Percentiles rank a stretch among this genome's conserved stretches.
phyloP scores from a whole-genome alignment of 139 green algal species.

The Auxenochlorella protothecoides region DNA sequence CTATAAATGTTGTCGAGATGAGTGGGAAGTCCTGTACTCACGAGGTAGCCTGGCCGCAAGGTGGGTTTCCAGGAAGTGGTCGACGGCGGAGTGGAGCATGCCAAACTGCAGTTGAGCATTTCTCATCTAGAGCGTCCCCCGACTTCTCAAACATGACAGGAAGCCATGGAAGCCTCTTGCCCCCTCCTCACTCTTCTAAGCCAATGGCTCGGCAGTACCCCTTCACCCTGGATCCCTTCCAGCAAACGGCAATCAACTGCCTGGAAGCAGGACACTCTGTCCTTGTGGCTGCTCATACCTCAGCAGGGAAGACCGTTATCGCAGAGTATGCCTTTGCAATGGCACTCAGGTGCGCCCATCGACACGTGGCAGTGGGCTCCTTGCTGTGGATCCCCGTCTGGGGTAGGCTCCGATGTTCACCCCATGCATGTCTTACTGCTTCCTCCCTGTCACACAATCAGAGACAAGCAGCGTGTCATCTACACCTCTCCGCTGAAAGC shows the following conservation, averaged over 20 bases:
- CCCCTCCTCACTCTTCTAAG: no score
- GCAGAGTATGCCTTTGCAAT: conserved; percentile 79
- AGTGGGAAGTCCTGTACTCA: conserved; percentile 9
- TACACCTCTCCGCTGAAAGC: conserved; percentile 86
- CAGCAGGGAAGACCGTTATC: conserved; percentile 71
- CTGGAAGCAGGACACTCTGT: conserved; percentile 60
- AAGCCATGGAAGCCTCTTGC: no score
- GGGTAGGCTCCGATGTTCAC: no score
- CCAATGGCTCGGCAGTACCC: conserved; percentile 28
- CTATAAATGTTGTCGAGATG: no score
- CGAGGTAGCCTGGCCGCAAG: conserved; percentile 64
- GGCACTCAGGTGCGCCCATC: conserved; percentile 38
- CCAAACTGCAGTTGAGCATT: conserved; percentile 12
- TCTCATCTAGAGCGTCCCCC: conserved; percentile 25
- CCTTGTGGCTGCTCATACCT: conserved; percentile 73
- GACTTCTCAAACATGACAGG: no score
- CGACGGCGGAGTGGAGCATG: not conserved
- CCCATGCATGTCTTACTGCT: no score
- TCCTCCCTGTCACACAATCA: conserved; percentile 3
- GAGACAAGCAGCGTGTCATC: conserved; percentile 49
- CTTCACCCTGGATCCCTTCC: conserved; percentile 74
- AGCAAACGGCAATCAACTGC: conserved; percentile 56
- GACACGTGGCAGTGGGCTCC: no score
- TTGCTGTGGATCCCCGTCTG: no score
- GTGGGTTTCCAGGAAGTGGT: not conserved